A percentile compares a stretch with the other conserved stretches of the same genome.
Evolutionary conservation across 129 eudicot species (phyloP).

Genomic region (Pseudognaphalium luteoalbum): DNA sequence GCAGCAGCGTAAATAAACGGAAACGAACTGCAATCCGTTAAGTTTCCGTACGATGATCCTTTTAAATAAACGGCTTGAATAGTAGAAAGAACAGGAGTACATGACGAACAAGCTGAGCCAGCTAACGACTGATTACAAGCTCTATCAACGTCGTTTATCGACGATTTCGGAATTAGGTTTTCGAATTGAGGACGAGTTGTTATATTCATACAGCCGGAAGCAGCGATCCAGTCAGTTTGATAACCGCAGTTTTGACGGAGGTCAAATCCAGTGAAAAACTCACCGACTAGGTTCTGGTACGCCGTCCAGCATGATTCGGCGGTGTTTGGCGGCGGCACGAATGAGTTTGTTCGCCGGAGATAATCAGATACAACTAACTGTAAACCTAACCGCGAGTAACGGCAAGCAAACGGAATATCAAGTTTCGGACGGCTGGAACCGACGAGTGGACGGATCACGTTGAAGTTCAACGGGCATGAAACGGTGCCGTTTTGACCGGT

Average conservation of each 20-base stretch:
- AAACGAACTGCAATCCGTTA: conserved; percentile 67
- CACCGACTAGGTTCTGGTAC: conserved; percentile 49
- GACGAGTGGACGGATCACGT: conserved; percentile 37
- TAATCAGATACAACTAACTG: conserved; percentile 64
- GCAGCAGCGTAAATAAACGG: conserved; percentile 75
- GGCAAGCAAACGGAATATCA: conserved; percentile 41
- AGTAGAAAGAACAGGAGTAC: conserved; percentile 53
- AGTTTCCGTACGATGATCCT: conserved; percentile 47
- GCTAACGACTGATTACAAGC: conserved; percentile 68
- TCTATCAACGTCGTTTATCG: conserved; percentile 32
- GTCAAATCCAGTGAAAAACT: conserved; percentile 47
- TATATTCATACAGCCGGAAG: conserved; percentile 69
- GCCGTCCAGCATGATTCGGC: conserved; percentile 77
- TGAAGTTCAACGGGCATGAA: conserved; percentile 68
- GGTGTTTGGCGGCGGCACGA: conserved; percentile 60
- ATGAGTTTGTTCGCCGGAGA: conserved; percentile 48
- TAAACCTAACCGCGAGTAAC: conserved; percentile 61
- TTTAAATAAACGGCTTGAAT: conserved; percentile 56
- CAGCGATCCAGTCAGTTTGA: conserved; percentile 60
- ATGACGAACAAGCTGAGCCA: conserved; percentile 67
- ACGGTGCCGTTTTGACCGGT: conserved; percentile 36
- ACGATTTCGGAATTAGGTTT: conserved; percentile 28
- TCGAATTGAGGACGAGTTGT: conserved; percentile 62
- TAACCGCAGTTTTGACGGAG: conserved; percentile 67
- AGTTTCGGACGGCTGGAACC: conserved; percentile 39